Base-by-base conservation (phyloP, 495 filamentous ascomycete species). In the Pyronema omphalodes region DNA sequence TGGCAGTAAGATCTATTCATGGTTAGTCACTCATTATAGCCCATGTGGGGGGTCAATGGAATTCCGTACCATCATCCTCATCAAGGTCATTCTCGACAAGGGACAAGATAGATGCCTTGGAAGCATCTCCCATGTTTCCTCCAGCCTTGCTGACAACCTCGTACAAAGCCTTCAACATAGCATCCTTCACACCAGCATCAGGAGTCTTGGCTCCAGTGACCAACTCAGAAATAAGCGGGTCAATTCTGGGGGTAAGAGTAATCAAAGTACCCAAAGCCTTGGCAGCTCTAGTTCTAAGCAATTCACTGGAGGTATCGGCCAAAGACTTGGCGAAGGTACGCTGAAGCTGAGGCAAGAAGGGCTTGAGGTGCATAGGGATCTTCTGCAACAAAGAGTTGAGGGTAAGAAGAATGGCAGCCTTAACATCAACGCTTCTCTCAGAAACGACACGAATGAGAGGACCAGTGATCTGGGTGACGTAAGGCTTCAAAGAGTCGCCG, bases 371-470 rank as follows among this genome's bases (percentile, higher is more conserved):
- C 14, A 85, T 78, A 5, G 91, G 93, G 66, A 98, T 96, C 74
- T 96, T 98, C 70, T 94, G 84, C 11, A 98, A 74, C 9, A 98
- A 73, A 60, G 93, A 94, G 68, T 95, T 96, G 51, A 98, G 74
- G 0, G 93, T 95, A 43, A 88, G 76, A 53, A 98, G 73, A 67
- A 96, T 94, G 34, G 93, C 93, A 58, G 86, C 82, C 69, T 93
- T 95, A 69, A 98, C 86, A 48, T 98, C 91, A 1, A 84, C 83
- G 1, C 89, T 95, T 44, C 88, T 77, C 61, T 98, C 91, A 0
- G 91, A 94, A 7, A 96, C 88, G 11, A 98, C 88, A 73, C 91
- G 81, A 63, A 98, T 98, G 29, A 98, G 76, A 9, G 91, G 93
- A 65, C 91, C 91, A 14, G 91, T 96, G 59, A 98, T 95, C 62